Conservation (phyloP, 352 stramenopile species). For the Phytophthora pluvialis region DNA sequence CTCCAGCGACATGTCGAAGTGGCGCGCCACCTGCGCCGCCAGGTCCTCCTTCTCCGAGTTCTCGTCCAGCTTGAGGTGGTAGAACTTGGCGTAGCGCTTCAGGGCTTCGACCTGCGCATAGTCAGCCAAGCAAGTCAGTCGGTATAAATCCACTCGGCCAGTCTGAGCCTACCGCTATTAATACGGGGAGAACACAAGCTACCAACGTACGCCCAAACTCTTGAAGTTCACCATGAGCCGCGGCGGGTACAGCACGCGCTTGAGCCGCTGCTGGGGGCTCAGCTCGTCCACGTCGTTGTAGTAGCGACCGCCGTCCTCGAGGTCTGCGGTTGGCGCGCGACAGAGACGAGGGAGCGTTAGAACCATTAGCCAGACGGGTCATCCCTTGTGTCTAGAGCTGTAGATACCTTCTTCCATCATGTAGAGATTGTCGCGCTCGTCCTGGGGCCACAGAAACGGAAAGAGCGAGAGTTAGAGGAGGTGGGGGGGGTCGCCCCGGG, state of each 20-base stretch:
- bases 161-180: not conserved
- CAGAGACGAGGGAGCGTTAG: constrained; percentile 7
- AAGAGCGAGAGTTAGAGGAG: constrained; percentile 10
- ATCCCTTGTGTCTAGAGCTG: not conserved
- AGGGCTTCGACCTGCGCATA: constrained; percentile 69
- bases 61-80: constrained; percentile 71
- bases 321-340: constrained; percentile 22
- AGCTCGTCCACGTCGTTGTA: constrained; percentile 37
- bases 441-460: constrained; percentile 25
- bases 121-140: constrained; percentile 3
- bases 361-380: not conserved
- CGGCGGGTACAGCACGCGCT: constrained; percentile 69
- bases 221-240: constrained; percentile 89
- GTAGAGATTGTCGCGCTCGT: constrained; percentile 57
- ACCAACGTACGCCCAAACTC: constrained; percentile 64
- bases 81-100: constrained; percentile 83
- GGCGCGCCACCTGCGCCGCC: constrained; percentile 76
- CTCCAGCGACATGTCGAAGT: constrained; percentile 82
- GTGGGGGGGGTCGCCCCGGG: not conserved
- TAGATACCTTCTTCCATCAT: constrained; percentile 49
- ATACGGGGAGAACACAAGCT: not conserved
- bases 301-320: constrained; percentile 36
- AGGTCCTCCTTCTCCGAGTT: constrained; percentile 73
- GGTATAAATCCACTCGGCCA: not conserved
- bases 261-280: constrained; percentile 43